These are phyloP conservation scores for Sphagnum tenellum DNA, from an alignment of 225 moss, liverwort and hornwort genomes.

Conservation along the genomic window DNA sequence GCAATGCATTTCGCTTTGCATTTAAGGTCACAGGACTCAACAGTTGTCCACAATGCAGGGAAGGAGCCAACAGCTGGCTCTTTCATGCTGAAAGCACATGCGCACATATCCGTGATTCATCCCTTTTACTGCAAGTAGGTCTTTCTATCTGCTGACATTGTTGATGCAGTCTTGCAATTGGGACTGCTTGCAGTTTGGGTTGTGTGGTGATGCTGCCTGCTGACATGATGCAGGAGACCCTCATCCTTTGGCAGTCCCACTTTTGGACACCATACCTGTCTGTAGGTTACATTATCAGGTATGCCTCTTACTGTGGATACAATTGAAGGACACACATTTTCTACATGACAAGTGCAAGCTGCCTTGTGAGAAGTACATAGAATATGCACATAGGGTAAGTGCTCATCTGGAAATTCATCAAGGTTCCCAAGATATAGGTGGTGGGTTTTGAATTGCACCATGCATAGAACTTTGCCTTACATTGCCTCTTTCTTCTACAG, in stretches of 20 bases:
- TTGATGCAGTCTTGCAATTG: no score
- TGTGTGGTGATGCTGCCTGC: no score
- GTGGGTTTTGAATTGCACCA: neutral
- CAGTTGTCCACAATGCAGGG: slow-evolving; percentile 36
- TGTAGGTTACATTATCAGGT: slow-evolving; percentile 64
- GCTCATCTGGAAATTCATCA: neutral
- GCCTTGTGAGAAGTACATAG: slow-evolving; percentile 92
- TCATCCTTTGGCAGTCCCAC: no score
- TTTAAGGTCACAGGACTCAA: slow-evolving; percentile 37
- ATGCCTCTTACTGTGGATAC: slow-evolving; percentile 71
- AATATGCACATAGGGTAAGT: slow-evolving; percentile 92
- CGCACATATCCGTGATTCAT: slow-evolving; percentile 86
- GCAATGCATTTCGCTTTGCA: slow-evolving; percentile 62
- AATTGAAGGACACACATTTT: slow-evolving; percentile 83
- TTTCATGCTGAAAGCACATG: slow-evolving; percentile 74
- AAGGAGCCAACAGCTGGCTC: slow-evolving; percentile 38
- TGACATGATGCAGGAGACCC: slow-evolving; percentile 28
- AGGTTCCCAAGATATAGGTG: neutral
- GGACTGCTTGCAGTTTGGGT: no score
- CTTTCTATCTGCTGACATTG: slow-evolving; percentile 1
- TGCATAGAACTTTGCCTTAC: no score
- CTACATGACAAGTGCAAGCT: slow-evolving; percentile 97
- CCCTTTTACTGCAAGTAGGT: slow-evolving; percentile 77
- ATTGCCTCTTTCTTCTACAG: no score
- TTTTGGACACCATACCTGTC: no score